Evolutionary conservation across 2,329 filamentous ascomycete genomes (phyloP).

Genomic region (Tolypocladium album): DNA sequence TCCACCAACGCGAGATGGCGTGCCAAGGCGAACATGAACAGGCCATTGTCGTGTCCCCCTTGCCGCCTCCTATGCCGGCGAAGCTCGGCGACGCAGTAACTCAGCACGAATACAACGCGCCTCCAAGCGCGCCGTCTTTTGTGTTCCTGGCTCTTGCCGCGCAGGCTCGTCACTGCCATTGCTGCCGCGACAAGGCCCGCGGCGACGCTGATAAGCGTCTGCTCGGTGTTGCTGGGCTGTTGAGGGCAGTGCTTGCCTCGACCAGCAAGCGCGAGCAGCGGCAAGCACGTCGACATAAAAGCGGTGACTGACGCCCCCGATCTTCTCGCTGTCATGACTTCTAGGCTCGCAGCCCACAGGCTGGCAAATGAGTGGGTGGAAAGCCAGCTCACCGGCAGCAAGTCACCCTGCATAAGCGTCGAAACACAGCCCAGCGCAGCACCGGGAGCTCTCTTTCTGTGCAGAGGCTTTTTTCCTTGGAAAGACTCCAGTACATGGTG

Average conservation of each 20-base stretch:
- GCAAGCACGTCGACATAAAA: conserved; percentile 13
- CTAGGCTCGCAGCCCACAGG: conserved; percentile 15
- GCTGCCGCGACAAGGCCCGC: conserved; percentile 18
- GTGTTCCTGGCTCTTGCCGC: conserved; percentile 1
- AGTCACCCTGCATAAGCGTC: conserved; percentile 8
- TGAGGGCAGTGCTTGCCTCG: conserved; percentile 1
- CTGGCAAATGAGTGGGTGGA: conserved; percentile 11
- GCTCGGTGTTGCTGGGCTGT: conserved; percentile 7
- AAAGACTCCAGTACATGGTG: conserved; percentile 7
- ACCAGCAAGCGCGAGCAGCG: conserved; percentile 9
- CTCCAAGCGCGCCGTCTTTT: conserved; percentile 9
- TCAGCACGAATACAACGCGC: conserved; percentile 14
- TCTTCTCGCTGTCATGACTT: conserved; percentile 10
- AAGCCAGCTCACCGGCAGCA: conserved; percentile 13
- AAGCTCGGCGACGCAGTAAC: conserved; percentile 11
- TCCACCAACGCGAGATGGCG: conserved; percentile 14
- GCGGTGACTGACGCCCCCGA: conserved; percentile 10
- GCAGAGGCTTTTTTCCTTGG: neutral
- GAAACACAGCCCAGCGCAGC: conserved; percentile 13
- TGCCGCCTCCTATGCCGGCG: conserved; percentile 1
- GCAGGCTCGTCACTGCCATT: conserved; percentile 9
- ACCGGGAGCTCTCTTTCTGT: conserved; percentile 2
- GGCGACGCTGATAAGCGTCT: conserved; percentile 17
- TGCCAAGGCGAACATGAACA: conserved; percentile 15
- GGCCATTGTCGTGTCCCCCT: conserved; percentile 3